These are phyloP conservation scores for Sporothrix sp. DNA, from an alignment of 2,329 filamentous ascomycete species.

Conservation along the genomic window DNA sequence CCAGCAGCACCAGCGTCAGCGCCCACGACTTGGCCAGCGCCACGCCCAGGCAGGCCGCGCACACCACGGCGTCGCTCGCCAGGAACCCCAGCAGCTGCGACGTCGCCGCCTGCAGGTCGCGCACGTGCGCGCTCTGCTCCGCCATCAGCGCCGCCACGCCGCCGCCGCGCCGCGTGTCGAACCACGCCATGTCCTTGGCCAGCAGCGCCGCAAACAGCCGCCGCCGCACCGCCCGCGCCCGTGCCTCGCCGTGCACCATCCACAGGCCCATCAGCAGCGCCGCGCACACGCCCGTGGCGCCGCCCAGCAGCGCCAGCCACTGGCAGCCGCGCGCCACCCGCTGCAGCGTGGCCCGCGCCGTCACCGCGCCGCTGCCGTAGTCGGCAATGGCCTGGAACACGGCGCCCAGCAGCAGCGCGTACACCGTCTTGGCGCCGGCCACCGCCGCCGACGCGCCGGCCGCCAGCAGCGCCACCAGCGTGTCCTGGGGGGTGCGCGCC, in stretches of 20 bases:
- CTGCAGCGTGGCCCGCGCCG: slow-evolving; percentile 37
- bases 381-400: slow-evolving; percentile 63
- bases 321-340: slow-evolving; percentile 52
- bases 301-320: slow-evolving; percentile 53
- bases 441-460: slow-evolving; percentile 46
- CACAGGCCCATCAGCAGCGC: slow-evolving; percentile 59
- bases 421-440: slow-evolving; percentile 53
- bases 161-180: slow-evolving; percentile 59
- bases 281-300: slow-evolving; percentile 57
- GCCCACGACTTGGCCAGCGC: slow-evolving; percentile 77
- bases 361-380: slow-evolving; percentile 42
- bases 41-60: slow-evolving; percentile 55
- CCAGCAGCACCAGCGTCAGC: slow-evolving; percentile 68
- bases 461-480: slow-evolving; percentile 43
- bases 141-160: slow-evolving; percentile 64
- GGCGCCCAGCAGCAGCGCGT: slow-evolving; percentile 62
- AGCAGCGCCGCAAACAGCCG: slow-evolving; percentile 59
- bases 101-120: slow-evolving; percentile 70
- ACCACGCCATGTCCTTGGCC: slow-evolving; percentile 71
- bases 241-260: slow-evolving; percentile 70
- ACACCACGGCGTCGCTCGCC: slow-evolving; percentile 53
- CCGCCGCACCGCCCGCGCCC: slow-evolving; percentile 56
- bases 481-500: slow-evolving; percentile 58
- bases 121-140: slow-evolving; percentile 67
- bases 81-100: slow-evolving; percentile 71